Base-by-base conservation (phyloP, 2,329 filamentous ascomycete genomes). In the Diaporthe capsici region DNA sequence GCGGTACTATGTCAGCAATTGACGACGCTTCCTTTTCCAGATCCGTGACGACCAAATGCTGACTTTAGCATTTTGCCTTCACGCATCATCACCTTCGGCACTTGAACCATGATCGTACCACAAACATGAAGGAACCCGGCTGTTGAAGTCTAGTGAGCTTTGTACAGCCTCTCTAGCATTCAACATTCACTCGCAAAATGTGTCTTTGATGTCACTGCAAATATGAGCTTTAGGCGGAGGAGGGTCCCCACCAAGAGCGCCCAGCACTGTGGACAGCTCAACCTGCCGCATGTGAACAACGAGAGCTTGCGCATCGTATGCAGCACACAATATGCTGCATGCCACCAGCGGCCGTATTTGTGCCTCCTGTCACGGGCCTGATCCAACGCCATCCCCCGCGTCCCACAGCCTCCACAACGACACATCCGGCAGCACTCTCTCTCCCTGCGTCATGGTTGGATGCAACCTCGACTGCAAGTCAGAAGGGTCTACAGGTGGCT, bases 291-390 rank as follows among this genome's bases (percentile, higher is more conserved):
- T 53, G 47, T 73, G 44, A 58, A 39, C 58, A 39, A 42, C 9
- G 34, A 17, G 17, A 17, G 71, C 71, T 25, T 25, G 63, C 47
- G 13, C 25, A 53, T 25, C 57, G n/a, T 49, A 25, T 42, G 47
- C 37, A 51, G 44, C 34, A 17, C 47, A 25, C 47, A 55, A 7
- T n/a, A 51, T 55, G 44, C 47, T 55, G 71, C 58, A 65, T 53
- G 47, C 39, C 17, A 65, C 28, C 71, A 55, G 47, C 71, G 65
- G 42, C 72, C 72, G 63, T 63, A 49, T 37, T 25, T 44, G 47
- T 76, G 71, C 67, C 57, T 60, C 60, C 60, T 47, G 39, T 57
- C 72, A 73, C 39, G 72, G 31, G 72, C 31, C 34, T 44, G 61
- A 51, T 53, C 63, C 63, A 74, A 55, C 51, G 53, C 44, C 39